Percentiles rank a stretch among this genome's conserved stretches.
phyloP scores from a whole-genome alignment of 331 rosid species.

The Saraca asoca region DNA sequence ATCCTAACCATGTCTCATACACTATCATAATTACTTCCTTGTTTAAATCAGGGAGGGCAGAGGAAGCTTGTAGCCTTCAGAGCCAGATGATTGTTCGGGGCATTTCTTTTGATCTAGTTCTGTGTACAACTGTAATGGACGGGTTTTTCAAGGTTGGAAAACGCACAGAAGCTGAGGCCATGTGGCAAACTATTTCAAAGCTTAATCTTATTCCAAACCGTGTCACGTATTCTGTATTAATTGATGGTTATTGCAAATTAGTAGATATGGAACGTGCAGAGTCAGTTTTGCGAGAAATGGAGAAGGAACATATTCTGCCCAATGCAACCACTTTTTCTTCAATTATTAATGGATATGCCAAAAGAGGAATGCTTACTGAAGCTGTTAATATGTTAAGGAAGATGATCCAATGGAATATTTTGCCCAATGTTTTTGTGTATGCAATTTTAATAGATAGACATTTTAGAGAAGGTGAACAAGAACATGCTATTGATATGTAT shows the following conservation, averaged over 20 bases:
- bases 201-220: conserved; percentile 63
- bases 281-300: conserved; percentile 59
- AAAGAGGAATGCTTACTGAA: conserved; percentile 73
- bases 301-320: conserved; percentile 55
- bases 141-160: conserved; percentile 79
- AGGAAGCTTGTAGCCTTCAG: conserved; percentile 68
- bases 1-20: conserved; percentile 72
- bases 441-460: conserved; percentile 68
- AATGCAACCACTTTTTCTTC: conserved; percentile 73
- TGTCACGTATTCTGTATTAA: conserved; percentile 70
- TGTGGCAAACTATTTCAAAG: conserved; percentile 54
- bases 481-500: conserved; percentile 60
- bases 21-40: conserved; percentile 61
- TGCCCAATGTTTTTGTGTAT: conserved; percentile 68
- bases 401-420: conserved; percentile 58
- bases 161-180: conserved; percentile 56
- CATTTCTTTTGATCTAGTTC: conserved; percentile 59
- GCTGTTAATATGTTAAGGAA: conserved; percentile 59
- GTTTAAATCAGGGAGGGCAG: conserved; percentile 58
- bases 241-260: conserved; percentile 67
- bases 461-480: conserved; percentile 65
- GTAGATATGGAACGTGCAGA: conserved; percentile 71
- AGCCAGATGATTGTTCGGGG: conserved; percentile 79
- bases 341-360: conserved; percentile 69
- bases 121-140: conserved; percentile 65